Evolutionary conservation across 352 stramenopile genomes (phyloP).

Genomic region (Detonula confervacea): DNA sequence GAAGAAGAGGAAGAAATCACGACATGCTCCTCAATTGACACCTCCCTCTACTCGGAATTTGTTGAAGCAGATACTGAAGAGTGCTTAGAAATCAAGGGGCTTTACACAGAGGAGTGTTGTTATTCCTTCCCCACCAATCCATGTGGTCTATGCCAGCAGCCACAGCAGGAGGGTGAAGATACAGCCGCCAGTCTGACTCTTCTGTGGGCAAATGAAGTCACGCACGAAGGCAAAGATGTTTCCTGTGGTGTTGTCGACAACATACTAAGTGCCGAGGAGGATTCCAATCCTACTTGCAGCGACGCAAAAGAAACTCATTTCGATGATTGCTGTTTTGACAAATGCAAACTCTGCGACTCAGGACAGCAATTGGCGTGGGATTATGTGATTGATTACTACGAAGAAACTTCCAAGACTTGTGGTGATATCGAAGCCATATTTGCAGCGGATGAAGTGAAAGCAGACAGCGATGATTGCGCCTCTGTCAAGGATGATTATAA

Average conservation of each 20-base stretch:
- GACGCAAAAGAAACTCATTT: slow-evolving; percentile 37
- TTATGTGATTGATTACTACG: slow-evolving; percentile 47
- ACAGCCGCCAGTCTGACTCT: slow-evolving; percentile 40
- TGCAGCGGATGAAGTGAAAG: slow-evolving; percentile 45
- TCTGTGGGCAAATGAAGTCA: slow-evolving; percentile 44
- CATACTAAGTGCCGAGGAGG: slow-evolving; percentile 58
- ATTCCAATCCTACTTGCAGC: slow-evolving; percentile 37
- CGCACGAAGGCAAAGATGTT: slow-evolving; percentile 46
- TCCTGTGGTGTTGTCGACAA: slow-evolving; percentile 55
- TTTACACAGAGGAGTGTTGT: slow-evolving; percentile 56
- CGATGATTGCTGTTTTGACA: slow-evolving; percentile 61
- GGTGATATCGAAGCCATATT: slow-evolving; percentile 63
- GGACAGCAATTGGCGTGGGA: slow-evolving; percentile 53
- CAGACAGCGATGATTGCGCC: slow-evolving; percentile 43
- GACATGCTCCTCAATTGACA: slow-evolving; percentile 62
- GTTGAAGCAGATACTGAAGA: slow-evolving; percentile 54
- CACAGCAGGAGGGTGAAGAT: too few relatives aligned
- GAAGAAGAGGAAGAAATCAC: slow-evolving; percentile 17
- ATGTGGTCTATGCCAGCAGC: slow-evolving; percentile 54
- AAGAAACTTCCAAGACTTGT: slow-evolving; percentile 58
- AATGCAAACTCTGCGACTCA: slow-evolving; percentile 62
- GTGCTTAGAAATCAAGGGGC: slow-evolving; percentile 50
- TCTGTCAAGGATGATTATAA: slow-evolving; percentile 48
- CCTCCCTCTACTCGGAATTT: slow-evolving; percentile 56
- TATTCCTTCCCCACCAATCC: slow-evolving; percentile 53